Percentiles rank a stretch among this genome's conserved stretches.
Conservation (phyloP, 2,329 filamentous ascomycete species). For the Trichoderma atroviride region DNA sequence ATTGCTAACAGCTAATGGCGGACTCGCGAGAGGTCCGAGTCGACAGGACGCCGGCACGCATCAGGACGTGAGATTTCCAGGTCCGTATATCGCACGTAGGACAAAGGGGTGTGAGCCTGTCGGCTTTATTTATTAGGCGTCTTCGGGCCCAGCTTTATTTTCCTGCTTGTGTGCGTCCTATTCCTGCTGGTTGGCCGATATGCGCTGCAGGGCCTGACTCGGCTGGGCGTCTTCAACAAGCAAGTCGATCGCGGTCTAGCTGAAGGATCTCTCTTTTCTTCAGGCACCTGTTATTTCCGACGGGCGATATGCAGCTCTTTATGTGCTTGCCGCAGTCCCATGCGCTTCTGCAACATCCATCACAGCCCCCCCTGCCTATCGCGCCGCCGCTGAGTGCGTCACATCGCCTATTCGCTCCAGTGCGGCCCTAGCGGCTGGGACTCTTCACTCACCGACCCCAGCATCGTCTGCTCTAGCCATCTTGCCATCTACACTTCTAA, state of each 20-base stretch:
- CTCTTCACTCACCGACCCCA: background rate
- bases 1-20: background rate
- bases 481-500: conserved; percentile 12
- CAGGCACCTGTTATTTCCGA: conserved; percentile 8
- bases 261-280: conserved; percentile 8
- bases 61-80: background rate
- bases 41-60: background rate
- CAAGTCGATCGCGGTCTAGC: conserved; percentile 9
- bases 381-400: conserved; percentile 3
- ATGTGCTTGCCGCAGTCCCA: background rate
- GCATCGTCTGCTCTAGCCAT: background rate
- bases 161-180: background rate
- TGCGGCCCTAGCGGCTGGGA: background rate
- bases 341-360: conserved; percentile 15
- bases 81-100: background rate
- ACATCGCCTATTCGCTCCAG: conserved; percentile 23
- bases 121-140: background rate
- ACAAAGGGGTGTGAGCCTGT: background rate
- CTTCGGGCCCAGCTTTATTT: background rate
- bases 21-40: background rate
- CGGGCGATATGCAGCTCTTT: conserved; percentile 18
- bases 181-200: background rate
- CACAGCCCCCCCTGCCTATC: conserved; percentile 9
- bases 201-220: conserved; percentile 2
- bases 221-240: conserved; percentile 4